Base-by-base conservation (phyloP, 2,329 filamentous ascomycete species). In the Verticillium isaacii region DNA sequence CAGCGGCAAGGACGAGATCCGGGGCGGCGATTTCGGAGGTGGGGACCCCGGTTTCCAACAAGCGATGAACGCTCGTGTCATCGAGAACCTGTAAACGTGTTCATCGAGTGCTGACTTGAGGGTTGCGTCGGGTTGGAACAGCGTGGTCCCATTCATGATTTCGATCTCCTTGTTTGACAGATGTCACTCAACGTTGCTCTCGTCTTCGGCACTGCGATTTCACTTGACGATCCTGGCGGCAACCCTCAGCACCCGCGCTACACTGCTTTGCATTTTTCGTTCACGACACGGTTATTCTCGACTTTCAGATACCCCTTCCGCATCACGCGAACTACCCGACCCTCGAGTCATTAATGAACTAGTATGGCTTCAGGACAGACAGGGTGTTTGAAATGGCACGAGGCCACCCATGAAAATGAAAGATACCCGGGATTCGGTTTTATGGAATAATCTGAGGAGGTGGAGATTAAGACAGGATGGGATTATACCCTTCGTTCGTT, bases 61-160 rank as follows among this genome's bases (percentile, higher is more conserved):
- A 69, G 92, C 92, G 37, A 85, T 97, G 73, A 93, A 95, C 73
- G 86, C 93, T 60, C 86, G 87, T 63, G 82, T 96, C 45, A 83
- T 97, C 67, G 91, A 97, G 82, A 89, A 93, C 77, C 94, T 97
- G 75, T 97, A 82, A 84, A 63, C 37, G 56, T 62, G 59, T 56
- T 59, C 63, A 54, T 58, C 52, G 41, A 60, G 58, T 66, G 64
- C 64, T 66, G 63, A 66, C 64, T 58, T 58, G 57, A 58, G 58
- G 60, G 60, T 32, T 36, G 62, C 34, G 52, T 62, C 41, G 55
- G 56, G 29, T 52, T 52, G 64, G 58, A 65, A 65, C 52, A 65
- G 64, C 57, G 56, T 65, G 60, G 62, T 66, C 64, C 25, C 54
- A 56, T 34, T 56, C 54, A 11, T 32, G 54, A 56, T 56, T 56